These are phyloP conservation scores for Plasmodium blacklocki DNA, from an alignment of 169 alveolate species.

Conservation along the genomic window DNA sequence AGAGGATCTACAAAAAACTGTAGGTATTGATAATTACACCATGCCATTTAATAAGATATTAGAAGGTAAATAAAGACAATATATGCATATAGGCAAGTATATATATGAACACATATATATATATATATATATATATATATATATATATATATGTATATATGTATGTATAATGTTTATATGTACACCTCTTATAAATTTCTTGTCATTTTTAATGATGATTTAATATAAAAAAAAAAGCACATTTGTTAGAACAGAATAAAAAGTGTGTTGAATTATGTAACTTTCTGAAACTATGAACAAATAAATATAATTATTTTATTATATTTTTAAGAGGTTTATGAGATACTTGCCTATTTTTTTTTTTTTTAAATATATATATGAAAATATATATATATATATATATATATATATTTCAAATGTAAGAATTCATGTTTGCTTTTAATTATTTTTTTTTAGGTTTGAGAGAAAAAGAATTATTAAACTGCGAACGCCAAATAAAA, in stretches of 20 bases:
- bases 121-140: too few species aligned
- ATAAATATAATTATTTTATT: background rate
- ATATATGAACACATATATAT: too few species aligned
- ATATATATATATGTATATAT: too few species aligned
- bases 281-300: slow-evolving; percentile 11
- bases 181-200: too few species aligned
- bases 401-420: too few species aligned
- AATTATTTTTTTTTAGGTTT: slow-evolving; percentile 1
- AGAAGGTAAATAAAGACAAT: slow-evolving; percentile 14
- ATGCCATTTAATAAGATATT: slow-evolving; percentile 26
- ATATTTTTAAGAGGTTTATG: background rate
- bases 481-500: slow-evolving; percentile 32
- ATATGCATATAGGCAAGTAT: background rate
- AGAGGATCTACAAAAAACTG: background rate
- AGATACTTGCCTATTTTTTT: background rate
- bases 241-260: slow-evolving; percentile 53
- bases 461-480: slow-evolving; percentile 35
- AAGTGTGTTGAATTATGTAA: slow-evolving; percentile 16
- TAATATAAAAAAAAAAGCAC: slow-evolving; percentile 19
- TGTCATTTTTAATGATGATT: slow-evolving; percentile 13
- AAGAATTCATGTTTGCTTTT: too few species aligned
- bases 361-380: too few species aligned
- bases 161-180: too few species aligned
- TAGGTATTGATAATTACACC: too few species aligned
- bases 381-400: too few species aligned